Percentiles rank a stretch among this genome's conserved stretches.
These are phyloP conservation scores for Emmonsiellopsis sp. DNA, from an alignment of 2,329 filamentous ascomycete genomes.

Conservation along the genomic window DNA sequence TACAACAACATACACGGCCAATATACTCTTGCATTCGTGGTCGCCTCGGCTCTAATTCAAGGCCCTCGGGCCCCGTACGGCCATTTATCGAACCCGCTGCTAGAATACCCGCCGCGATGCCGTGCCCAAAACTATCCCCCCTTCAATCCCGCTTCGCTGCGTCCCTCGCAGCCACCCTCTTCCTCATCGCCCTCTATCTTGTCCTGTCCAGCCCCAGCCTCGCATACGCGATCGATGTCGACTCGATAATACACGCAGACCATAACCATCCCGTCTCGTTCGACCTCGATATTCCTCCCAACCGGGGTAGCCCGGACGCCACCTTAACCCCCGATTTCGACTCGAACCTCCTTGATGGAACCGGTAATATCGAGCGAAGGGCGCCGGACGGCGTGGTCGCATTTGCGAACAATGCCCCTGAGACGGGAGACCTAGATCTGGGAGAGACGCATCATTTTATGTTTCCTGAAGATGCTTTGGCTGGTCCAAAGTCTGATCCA, in stretches of 20 bases:
- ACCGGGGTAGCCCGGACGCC: background rate
- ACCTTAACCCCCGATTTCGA: slow-evolving; percentile 14
- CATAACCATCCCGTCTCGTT: slow-evolving; percentile 41
- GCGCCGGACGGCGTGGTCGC: slow-evolving; percentile 41
- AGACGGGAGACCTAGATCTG: slow-evolving; percentile 50
- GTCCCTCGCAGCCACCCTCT: slow-evolving; percentile 52
- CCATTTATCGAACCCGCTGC: slow-evolving; percentile 2
- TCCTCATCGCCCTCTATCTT: slow-evolving; percentile 54
- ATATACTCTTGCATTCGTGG: background rate
- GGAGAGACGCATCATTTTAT: slow-evolving; percentile 57
- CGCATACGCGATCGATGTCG: slow-evolving; percentile 53
- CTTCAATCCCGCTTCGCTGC: slow-evolving; percentile 65
- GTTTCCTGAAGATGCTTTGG: slow-evolving; percentile 50
- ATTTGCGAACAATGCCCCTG: slow-evolving; percentile 57
- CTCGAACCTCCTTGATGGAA: slow-evolving; percentile 22
- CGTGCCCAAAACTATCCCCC: slow-evolving; percentile 48
- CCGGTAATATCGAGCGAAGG: slow-evolving; percentile 46
- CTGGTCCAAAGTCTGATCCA: slow-evolving; percentile 33
- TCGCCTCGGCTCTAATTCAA: background rate
- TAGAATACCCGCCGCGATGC: slow-evolving; percentile 27
- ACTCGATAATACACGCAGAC: slow-evolving; percentile 35
- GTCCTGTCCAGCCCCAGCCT: slow-evolving; percentile 49
- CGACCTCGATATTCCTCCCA: slow-evolving; percentile 14
- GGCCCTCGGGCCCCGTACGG: background rate
- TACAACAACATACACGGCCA: background rate